Conservation (phyloP, 768 basidiomycete species). For the Suillus hirtellus region DNA sequence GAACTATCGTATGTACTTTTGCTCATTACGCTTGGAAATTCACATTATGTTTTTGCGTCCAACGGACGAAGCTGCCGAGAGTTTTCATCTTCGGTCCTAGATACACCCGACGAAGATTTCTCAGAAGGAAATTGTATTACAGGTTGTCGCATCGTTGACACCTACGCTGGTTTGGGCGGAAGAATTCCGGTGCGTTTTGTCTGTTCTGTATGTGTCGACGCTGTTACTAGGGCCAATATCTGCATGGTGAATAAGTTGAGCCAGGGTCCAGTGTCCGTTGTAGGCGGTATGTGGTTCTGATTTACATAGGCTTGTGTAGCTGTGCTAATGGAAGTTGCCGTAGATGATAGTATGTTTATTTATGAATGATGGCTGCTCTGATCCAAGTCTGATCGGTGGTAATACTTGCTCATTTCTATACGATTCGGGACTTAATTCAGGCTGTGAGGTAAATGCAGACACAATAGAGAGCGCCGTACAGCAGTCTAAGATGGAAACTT, state of each 20-base stretch:
- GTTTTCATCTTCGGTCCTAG: constrained; percentile 16
- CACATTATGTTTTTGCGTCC: constrained; percentile 12
- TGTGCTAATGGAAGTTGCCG: not conserved
- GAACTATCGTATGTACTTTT: not conserved
- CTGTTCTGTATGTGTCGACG: not conserved
- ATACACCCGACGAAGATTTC: constrained; percentile 19
- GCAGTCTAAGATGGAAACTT: constrained; percentile 26
- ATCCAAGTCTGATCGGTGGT: not conserved
- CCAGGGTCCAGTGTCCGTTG: not conserved
- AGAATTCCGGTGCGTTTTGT: constrained; percentile 27
- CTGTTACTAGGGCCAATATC: not conserved
- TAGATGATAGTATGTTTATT: not conserved
- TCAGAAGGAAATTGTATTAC: constrained; percentile 27
- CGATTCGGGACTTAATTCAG: constrained; percentile 37
- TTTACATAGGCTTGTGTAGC: not conserved
- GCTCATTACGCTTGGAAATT: not conserved
- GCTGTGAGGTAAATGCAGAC: constrained; percentile 17
- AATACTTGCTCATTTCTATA: not conserved
- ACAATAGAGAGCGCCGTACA: not conserved
- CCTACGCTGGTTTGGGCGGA: constrained; percentile 26
- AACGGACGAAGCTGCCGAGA: constrained; percentile 21
- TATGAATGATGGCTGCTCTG: not conserved
- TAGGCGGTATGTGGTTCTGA: constrained; percentile 5
- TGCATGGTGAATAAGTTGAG: not conserved
- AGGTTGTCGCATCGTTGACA: constrained; percentile 21